Percentiles rank a stretch among this genome's conserved stretches.
Evolutionary conservation across 805 yeast species (phyloP).

Genomic region (Starmera dryadoides): DNA sequence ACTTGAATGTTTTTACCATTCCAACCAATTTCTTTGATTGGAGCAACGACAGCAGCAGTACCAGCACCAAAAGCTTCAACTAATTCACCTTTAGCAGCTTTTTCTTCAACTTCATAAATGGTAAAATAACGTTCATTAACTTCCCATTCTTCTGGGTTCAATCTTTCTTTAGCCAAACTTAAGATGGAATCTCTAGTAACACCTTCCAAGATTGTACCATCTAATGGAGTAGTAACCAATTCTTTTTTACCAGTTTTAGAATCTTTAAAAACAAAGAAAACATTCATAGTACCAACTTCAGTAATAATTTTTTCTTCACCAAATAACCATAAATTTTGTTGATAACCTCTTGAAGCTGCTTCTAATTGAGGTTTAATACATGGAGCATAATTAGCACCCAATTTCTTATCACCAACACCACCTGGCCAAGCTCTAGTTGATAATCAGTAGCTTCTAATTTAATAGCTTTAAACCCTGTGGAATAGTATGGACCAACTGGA

Average conservation of each 20-base stretch:
- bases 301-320: conserved; percentile 84
- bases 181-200: conserved; percentile 90
- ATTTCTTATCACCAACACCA: conserved; percentile 92
- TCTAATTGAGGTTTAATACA: conserved; percentile 84
- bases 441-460: conserved; percentile 90
- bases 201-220: conserved; percentile 96
- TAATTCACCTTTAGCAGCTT: conserved; percentile 72
- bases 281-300: conserved; percentile 98
- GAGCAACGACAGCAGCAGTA: conserved; percentile 95
- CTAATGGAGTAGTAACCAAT: conserved; percentile 92
- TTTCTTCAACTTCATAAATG: conserved; percentile 72
- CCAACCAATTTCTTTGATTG: conserved; percentile 84
- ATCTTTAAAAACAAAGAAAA: conserved; percentile 77
- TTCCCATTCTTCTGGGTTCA: conserved; percentile 73
- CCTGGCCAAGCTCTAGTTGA: conserved; percentile 99
- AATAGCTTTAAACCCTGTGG: conserved; percentile 94
- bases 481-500: conserved; percentile 95
- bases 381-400: conserved; percentile 98
- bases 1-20: conserved; percentile 64
- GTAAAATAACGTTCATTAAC: conserved; percentile 79
- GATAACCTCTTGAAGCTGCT: conserved; percentile 89
- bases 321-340: conserved; percentile 94
- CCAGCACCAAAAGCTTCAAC: conserved; percentile 97
- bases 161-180: conserved; percentile 65
- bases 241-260: conserved; percentile 77